Conservation (phyloP, 495 filamentous ascomycete genomes). For the Cladorrhinum samala region DNA sequence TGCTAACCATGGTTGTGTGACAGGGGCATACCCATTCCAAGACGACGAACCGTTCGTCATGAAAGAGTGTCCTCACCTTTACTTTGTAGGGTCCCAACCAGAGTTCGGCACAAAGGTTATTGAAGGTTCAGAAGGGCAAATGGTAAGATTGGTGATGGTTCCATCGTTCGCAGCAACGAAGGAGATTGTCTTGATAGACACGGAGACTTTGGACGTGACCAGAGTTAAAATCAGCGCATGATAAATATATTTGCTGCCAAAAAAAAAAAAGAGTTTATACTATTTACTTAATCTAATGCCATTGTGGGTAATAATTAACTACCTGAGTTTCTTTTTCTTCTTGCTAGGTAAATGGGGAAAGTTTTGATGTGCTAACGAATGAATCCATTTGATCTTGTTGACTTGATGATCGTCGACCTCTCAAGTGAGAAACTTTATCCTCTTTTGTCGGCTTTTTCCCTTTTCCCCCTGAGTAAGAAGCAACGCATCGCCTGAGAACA, state of each 20-base stretch:
- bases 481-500: too few relatives aligned
- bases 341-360: too few relatives aligned
- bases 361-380: too few relatives aligned
- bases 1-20: not conserved
- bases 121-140: slow-evolving; percentile 51
- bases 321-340: too few relatives aligned
- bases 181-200: slow-evolving; percentile 78
- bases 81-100: slow-evolving; percentile 83
- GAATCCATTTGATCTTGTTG: too few relatives aligned
- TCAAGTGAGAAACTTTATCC: too few relatives aligned
- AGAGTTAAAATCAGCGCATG: slow-evolving; percentile 48
- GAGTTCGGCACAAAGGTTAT: slow-evolving; percentile 72
- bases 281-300: too few relatives aligned
- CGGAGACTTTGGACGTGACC: slow-evolving; percentile 73
- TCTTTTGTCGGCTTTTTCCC: too few relatives aligned
- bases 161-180: slow-evolving; percentile 76
- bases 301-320: too few relatives aligned
- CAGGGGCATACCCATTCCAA: slow-evolving; percentile 95
- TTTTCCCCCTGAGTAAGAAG: too few relatives aligned
- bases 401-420: too few relatives aligned
- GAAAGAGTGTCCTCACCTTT: slow-evolving; percentile 80
- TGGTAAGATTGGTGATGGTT: slow-evolving; percentile 68
- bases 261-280: not conserved
- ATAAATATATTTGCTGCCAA: not conserved
- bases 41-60: slow-evolving; percentile 81